Base-by-base conservation (phyloP, 176 grass and related monocot species). In the Ensete glaucum region DNA sequence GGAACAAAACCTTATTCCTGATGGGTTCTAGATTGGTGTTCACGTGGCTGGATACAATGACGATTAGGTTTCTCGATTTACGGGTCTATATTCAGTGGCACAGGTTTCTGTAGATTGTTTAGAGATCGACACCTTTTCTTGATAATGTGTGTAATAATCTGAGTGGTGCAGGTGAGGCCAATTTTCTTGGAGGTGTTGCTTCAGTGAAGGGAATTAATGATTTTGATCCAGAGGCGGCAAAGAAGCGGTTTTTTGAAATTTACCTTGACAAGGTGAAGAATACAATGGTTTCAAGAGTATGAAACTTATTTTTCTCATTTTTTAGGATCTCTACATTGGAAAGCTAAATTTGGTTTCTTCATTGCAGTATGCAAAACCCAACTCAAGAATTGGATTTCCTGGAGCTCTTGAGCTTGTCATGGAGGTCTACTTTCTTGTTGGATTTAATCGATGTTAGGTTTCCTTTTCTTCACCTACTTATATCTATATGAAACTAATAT, bases 151-250 rank as follows among this genome's bases (percentile, higher is more conserved):
- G 24, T 72, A 66, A 53, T 12, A 12, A 58, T 59, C 54, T 43
- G 69, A 75, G 57, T 78, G 62, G 14, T 83, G 62, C 58, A 99
- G 95, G 95, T 53, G 95, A 99, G 83, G 95, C 88, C 72, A 99
- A 87, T 86, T 99, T 99, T 79, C 90, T 99, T 78, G 95, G 90
- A 80, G 95, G 95, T 69, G 95, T 99, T 0, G 90, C 90, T 72
- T 87, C 81, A 62, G 73, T 83, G 73, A 99, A 94, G 84, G 90
- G 95, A 84, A 88, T 94, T 49, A 87, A 82, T 51, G 81, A 81
- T 80, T 96, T 96, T 71, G 81, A 88, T 48, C 50, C 88, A 77
- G 88, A 94, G 66, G 89, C 69, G 55, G 86, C 89, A 48, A 99
- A 99, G 76, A 87, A 86, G 80, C 81, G 79, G 0, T 94, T 99